phyloP scores from a whole-genome alignment of 148 eudicot species.

The Rhododendron molle region DNA sequence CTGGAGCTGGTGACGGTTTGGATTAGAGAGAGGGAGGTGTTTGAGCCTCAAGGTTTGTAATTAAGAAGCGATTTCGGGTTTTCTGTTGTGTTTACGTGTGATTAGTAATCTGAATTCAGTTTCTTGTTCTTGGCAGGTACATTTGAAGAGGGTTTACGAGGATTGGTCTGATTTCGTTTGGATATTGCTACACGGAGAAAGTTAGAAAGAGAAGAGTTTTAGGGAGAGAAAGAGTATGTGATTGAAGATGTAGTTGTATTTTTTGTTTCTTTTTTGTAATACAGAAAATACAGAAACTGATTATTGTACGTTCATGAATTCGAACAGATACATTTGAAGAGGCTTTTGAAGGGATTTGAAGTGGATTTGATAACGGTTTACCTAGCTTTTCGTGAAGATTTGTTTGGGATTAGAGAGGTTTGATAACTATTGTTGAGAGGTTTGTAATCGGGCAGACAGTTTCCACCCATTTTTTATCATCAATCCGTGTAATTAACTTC shows the following conservation, averaged over 20 bases:
- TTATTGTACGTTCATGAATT: not conserved
- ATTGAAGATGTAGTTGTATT: not conserved
- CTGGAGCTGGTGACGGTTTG: not conserved
- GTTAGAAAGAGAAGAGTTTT: not conserved
- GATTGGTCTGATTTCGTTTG: not conserved
- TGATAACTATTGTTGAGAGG: not conserved
- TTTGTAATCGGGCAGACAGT: not conserved
- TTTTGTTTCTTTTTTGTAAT: not conserved
- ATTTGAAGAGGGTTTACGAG: not conserved
- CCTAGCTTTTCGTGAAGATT: slow-evolving; percentile 8
- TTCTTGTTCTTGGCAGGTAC: slow-evolving; percentile 6
- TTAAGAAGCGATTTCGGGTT: not conserved
- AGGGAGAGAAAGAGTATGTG: not conserved
- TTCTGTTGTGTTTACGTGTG: not conserved
- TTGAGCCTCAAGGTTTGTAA: not conserved
- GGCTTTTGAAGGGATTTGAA: slow-evolving; percentile 1
- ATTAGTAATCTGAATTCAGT: slow-evolving; percentile 9
- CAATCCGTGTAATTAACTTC: not conserved
- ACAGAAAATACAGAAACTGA: not conserved
- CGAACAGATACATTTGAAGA: slow-evolving; percentile 14
- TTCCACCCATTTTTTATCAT: not conserved
- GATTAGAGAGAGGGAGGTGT: not conserved
- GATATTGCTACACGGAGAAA: not conserved
- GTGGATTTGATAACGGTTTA: slow-evolving; percentile 3
- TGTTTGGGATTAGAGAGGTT: not conserved